Evolutionary conservation across 2,329 filamentous ascomycete genomes (phyloP).

Genomic region (Raffaelea deltoideospora): DNA sequence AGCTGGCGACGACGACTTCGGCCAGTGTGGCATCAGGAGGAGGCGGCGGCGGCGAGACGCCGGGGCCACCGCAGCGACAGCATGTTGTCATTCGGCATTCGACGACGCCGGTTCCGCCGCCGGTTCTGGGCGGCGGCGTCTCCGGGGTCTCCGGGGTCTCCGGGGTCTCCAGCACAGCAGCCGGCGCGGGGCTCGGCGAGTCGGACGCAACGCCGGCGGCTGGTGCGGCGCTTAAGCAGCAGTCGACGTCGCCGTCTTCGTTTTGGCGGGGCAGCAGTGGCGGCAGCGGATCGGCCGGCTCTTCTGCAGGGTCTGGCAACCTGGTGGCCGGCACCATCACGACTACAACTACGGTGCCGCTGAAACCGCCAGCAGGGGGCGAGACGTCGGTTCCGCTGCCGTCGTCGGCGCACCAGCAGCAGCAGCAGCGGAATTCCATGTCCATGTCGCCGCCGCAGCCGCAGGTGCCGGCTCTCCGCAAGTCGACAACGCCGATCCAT

Average conservation of each 20-base stretch:
- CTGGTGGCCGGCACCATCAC: slow-evolving; percentile 6
- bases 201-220: background rate
- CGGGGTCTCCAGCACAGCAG: background rate
- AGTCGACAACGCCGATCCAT: slow-evolving; percentile 19
- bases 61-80: slow-evolving; percentile 9
- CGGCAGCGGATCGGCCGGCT: background rate
- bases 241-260: slow-evolving; percentile 3
- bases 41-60: slow-evolving; percentile 12
- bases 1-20: slow-evolving; percentile 9
- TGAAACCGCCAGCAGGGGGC: slow-evolving; percentile 16
- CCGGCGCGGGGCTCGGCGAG: background rate
- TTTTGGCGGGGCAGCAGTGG: too few relatives aligned
- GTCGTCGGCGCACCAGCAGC: too few relatives aligned
- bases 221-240: background rate
- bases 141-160: background rate
- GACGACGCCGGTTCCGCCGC: slow-evolving; percentile 19
- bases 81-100: slow-evolving; percentile 9
- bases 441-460: slow-evolving; percentile 14
- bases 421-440: too few relatives aligned
- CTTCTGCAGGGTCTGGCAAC: background rate
- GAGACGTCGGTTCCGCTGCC: slow-evolving; percentile 15
- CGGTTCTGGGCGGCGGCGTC: slow-evolving; percentile 13
- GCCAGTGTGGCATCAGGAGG: background rate
- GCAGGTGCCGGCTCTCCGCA: slow-evolving; percentile 15
- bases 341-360: slow-evolving; percentile 11